These are phyloP conservation scores for Coemansia sp. DNA, from an alignment of 192 early-diverging fungal species.

Conservation along the genomic window DNA sequence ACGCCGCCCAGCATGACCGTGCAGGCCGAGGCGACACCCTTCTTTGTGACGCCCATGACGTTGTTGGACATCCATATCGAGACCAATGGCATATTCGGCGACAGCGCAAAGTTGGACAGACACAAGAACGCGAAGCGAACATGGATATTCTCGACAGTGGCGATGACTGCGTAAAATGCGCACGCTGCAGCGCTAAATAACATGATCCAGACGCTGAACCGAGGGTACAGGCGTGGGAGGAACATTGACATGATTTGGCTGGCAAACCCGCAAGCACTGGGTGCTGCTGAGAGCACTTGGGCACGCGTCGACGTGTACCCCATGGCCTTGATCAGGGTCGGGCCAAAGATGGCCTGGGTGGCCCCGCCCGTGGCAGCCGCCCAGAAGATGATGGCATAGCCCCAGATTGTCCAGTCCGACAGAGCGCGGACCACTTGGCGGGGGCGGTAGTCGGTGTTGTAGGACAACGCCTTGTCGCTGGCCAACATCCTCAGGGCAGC, in stretches of 20 bases:
- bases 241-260: slow-evolving; percentile 38
- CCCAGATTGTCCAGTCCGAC: slow-evolving; percentile 50
- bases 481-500: slow-evolving; percentile 49
- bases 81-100: slow-evolving; percentile 49
- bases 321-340: slow-evolving; percentile 38
- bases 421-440: slow-evolving; percentile 31
- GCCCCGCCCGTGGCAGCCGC: slow-evolving; percentile 36
- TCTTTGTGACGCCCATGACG: slow-evolving; percentile 57
- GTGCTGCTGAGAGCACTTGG: slow-evolving; percentile 37
- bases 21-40: slow-evolving; percentile 52
- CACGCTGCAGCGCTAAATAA: slow-evolving; percentile 50
- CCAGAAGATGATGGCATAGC: slow-evolving; percentile 48
- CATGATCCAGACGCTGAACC: slow-evolving; percentile 51
- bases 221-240: slow-evolving; percentile 21
- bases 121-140: slow-evolving; percentile 38
- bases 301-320: slow-evolving; percentile 46
- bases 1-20: slow-evolving; percentile 55
- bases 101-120: slow-evolving; percentile 45
- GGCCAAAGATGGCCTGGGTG: slow-evolving; percentile 50
- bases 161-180: slow-evolving; percentile 54
- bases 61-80: slow-evolving; percentile 61
- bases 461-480: slow-evolving; percentile 20
- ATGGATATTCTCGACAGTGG: slow-evolving; percentile 21
- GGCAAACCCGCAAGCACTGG: slow-evolving; percentile 46
- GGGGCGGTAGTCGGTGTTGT: slow-evolving; percentile 16